phyloP scores from a whole-genome alignment of 2,329 filamentous ascomycete species.

The Gnomoniopsis smithogilvyi region DNA sequence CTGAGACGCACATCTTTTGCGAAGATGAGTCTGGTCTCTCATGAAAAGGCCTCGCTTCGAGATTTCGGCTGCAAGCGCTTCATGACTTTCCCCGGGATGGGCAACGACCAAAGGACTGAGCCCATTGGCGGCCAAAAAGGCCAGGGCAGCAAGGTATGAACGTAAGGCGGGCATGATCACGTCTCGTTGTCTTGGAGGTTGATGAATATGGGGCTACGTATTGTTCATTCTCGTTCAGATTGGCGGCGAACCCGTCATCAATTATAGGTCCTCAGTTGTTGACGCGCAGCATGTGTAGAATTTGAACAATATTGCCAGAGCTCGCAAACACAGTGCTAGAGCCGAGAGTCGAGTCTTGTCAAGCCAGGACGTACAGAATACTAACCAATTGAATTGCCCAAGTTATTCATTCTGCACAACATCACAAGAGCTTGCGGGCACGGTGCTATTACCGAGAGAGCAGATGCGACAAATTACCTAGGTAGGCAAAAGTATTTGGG shows the following conservation, averaged over 20 bases:
- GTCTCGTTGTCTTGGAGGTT: neutral
- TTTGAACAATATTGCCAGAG: no score
- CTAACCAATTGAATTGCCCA: no score
- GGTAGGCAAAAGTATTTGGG: neutral
- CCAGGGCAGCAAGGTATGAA: neutral
- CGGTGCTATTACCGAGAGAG: no score
- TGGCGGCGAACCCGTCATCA: no score
- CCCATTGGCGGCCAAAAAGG: neutral
- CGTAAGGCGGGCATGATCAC: neutral
- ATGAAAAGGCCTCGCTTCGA: neutral
- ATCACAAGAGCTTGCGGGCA: no score
- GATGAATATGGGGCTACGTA: neutral
- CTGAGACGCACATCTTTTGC: conserved; percentile 1
- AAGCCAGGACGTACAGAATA: no score
- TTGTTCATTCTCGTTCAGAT: neutral
- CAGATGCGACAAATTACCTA: neutral
- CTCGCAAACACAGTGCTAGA: no score
- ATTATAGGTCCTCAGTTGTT: no score
- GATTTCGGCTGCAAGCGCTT: neutral
- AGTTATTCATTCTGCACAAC: no score
- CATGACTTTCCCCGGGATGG: conserved; percentile 1
- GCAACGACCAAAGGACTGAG: neutral
- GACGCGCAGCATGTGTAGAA: no score
- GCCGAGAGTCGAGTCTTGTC: no score
- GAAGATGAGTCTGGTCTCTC: neutral